Evolutionary conservation across 257 asterid genomes (phyloP).

Genomic region (Echium plantagineum): DNA sequence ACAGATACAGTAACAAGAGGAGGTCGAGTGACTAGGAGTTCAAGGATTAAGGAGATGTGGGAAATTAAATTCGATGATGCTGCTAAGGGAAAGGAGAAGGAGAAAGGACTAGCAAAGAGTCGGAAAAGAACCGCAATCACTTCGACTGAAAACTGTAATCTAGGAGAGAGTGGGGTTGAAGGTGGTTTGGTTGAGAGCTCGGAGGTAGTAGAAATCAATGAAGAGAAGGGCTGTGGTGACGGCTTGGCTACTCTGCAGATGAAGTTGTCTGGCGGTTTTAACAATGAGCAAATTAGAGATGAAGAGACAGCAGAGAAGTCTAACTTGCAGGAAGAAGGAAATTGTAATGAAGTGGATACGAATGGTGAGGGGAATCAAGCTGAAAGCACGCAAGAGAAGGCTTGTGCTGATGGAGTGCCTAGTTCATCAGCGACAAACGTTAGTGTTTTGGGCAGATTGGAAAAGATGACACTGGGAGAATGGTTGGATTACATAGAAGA

Average conservation of each 20-base stretch:
- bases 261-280: background rate
- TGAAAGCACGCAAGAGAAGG: constrained; percentile 7
- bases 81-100: background rate
- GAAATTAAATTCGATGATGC: constrained; percentile 2
- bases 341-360: constrained; percentile 3
- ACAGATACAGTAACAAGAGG: background rate
- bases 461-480: constrained; percentile 55
- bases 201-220: constrained; percentile 5
- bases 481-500: constrained; percentile 56
- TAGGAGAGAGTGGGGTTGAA: background rate
- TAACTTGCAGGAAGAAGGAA: constrained; percentile 1
- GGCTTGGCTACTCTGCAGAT: background rate
- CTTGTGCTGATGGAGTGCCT: constrained; percentile 12
- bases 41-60: background rate
- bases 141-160: background rate
- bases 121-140: constrained; percentile 9
- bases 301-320: constrained; percentile 13
- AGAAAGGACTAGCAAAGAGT: constrained; percentile 1
- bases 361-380: constrained; percentile 7
- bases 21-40: constrained; percentile 9
- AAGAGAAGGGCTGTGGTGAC: no score
- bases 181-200: constrained; percentile 9
- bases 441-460: constrained; percentile 24
- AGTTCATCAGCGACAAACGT: constrained; percentile 25
- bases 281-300: constrained; percentile 26